Conservation (phyloP, 495 filamentous ascomycete genomes). For the Neurospora hispaniola region DNA sequence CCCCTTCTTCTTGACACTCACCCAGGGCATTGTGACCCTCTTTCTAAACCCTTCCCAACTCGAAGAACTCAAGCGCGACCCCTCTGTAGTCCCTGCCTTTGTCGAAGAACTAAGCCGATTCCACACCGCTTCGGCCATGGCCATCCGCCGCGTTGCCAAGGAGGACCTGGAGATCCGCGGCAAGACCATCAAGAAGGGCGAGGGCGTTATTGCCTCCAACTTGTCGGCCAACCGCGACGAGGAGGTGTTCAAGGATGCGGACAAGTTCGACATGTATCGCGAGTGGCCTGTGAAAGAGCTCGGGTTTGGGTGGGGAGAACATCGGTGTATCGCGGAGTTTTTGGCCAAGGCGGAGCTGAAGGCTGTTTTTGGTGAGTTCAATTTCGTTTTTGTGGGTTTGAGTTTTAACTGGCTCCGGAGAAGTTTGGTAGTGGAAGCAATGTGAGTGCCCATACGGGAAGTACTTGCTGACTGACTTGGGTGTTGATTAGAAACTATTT, state of each 20-base stretch:
- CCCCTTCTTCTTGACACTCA: neutral
- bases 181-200: constrained; percentile 26
- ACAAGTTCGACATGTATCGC: constrained; percentile 34
- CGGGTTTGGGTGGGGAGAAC: constrained; percentile 33
- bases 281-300: constrained; percentile 22
- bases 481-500: constrained; percentile 19
- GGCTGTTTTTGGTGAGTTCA: constrained; percentile 28
- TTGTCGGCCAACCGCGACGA: constrained; percentile 38
- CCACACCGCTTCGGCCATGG: constrained; percentile 34
- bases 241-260: constrained; percentile 28
- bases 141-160: constrained; percentile 33
- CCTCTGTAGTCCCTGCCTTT: constrained; percentile 17
- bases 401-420: neutral
- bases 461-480: neutral
- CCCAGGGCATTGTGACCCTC: constrained; percentile 28
- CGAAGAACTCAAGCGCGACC: constrained; percentile 26
- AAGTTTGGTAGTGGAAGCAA: neutral
- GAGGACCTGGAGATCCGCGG: constrained; percentile 33
- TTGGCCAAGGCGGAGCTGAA: constrained; percentile 29
- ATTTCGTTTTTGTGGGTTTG: neutral
- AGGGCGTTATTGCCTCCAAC: constrained; percentile 38
- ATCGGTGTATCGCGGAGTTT: constrained; percentile 35
- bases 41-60: constrained; percentile 29
- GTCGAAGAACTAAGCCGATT: constrained; percentile 38
- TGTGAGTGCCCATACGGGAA: neutral